Base-by-base conservation (phyloP, 192 early-diverging fungal species). In the Entomortierella lignicola region DNA sequence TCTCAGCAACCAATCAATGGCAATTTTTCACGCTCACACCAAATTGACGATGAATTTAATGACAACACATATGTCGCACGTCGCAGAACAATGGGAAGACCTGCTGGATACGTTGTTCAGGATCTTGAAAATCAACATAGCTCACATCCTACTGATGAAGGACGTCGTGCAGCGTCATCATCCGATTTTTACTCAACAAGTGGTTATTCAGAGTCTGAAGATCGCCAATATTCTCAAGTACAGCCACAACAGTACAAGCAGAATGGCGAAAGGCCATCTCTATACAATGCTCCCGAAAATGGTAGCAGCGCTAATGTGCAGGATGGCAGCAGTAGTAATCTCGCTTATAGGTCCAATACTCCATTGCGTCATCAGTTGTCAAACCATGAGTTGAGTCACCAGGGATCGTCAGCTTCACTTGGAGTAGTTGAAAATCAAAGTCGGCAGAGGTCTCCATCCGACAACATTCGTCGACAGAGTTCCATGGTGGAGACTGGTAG, bases 51-150 rank as follows among this genome's bases (percentile, higher is more conserved):
- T n/a, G 64, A 66, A 8, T 51, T 69, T 32, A 48, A 29, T 6
- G 75, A 79, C n/a, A 27, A 62, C 0, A 66, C 51, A 11, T 66
- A 79, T 39, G 43, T 58, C 11, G 75, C 63, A 0, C 75, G 75
- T 48, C 75, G 75, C 21, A 51, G 68, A 39, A 79, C 75, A 4
- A 60, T 70, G 8, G 75, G 75, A n/a, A 79, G 70, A 31, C 75
- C 75, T n/a, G 60, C 61, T 27, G 68, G 68, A 8, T 79, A 56
- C 53, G 42, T 30, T 8, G 47, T 55, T 13, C 75, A 55, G 0
- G 74, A 69, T 1, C 2, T 69, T 4, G 74, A 77, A n/a, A 8
- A 41, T 23, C 66, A 44, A 34, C 31, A 21, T 20, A 60, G 48
- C 2, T 27, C 41, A 1, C 17, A 32, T 20, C 55, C 65, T 1